Conservation (phyloP, 176 grass and related monocot genomes). For the Cocos nucifera region DNA sequence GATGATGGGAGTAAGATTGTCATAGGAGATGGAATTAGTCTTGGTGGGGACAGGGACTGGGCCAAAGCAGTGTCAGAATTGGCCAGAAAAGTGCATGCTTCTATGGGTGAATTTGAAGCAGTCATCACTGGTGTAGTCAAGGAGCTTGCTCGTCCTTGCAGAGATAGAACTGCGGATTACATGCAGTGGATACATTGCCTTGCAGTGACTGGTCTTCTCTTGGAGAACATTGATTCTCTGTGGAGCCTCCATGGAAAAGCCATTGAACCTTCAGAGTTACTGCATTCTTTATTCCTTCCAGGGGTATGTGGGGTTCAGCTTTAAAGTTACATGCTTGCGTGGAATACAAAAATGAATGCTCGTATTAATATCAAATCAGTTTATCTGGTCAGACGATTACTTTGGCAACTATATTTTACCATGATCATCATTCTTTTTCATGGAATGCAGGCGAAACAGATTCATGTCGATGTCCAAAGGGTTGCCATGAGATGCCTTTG, state of each 20-base stretch:
- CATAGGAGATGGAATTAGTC: slow-evolving; percentile 72
- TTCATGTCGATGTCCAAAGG: slow-evolving; percentile 68
- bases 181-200: slow-evolving; percentile 94
- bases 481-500: slow-evolving; percentile 66
- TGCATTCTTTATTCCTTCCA: slow-evolving; percentile 79
- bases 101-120: slow-evolving; percentile 72
- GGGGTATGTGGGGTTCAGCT: slow-evolving; percentile 51
- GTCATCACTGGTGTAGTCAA: slow-evolving; percentile 48
- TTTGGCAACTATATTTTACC: too few relatives aligned
- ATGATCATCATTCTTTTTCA: background rate
- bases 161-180: slow-evolving; percentile 81
- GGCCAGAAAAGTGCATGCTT: slow-evolving; percentile 72
- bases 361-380: too few relatives aligned
- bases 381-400: too few relatives aligned
- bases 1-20: slow-evolving; percentile 69
- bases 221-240: slow-evolving; percentile 60
- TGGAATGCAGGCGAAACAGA: slow-evolving; percentile 65
- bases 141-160: slow-evolving; percentile 54
- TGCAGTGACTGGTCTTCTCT: slow-evolving; percentile 62
- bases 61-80: slow-evolving; percentile 71
- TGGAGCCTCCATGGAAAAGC: slow-evolving; percentile 50
- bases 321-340: background rate
- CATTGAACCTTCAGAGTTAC: slow-evolving; percentile 55
- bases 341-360: too few relatives aligned
- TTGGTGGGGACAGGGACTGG: slow-evolving; percentile 78